A percentile compares a stretch with the other conserved stretches of the same genome.
phyloP scores from a whole-genome alignment of 208 protist species.

The Trypanosoma theileri region DNA sequence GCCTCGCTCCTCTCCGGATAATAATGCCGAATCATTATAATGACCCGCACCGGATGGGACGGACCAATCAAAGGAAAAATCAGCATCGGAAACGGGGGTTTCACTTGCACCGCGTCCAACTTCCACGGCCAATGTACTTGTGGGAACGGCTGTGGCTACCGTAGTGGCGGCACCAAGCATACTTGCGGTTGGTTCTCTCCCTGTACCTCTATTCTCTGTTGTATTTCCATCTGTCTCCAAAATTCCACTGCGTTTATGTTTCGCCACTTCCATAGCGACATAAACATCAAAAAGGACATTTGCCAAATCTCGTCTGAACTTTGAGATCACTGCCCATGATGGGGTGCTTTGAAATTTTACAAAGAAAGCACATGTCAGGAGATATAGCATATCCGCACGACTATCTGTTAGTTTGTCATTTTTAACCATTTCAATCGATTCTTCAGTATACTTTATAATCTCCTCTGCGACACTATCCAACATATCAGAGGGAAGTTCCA shows the following conservation, averaged over 20 bases:
- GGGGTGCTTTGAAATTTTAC: slow-evolving; percentile 7
- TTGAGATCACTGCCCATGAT: neutral
- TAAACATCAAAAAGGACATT: slow-evolving; percentile 26
- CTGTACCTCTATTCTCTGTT: neutral
- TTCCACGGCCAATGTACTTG: neutral
- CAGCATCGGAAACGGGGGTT: neutral
- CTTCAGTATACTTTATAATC: slow-evolving; percentile 14
- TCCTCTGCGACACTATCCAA: slow-evolving; percentile 17
- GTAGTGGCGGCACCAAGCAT: neutral
- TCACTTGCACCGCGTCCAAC: neutral
- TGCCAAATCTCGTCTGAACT: slow-evolving; percentile 26
- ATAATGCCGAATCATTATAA: slow-evolving; percentile 3
- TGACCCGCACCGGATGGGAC: neutral
- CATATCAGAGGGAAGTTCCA: slow-evolving; percentile 15
- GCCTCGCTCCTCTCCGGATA: neutral
- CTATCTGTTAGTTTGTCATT: slow-evolving; percentile 15
- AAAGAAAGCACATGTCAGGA: slow-evolving; percentile 19
- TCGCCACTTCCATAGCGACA: slow-evolving; percentile 12
- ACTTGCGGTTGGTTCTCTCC: neutral
- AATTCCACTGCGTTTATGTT: neutral
- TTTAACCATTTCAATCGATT: neutral
- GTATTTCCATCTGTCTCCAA: too few species aligned
- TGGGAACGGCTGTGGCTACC: neutral
- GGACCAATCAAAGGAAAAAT: slow-evolving; percentile 15
- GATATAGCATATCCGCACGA: slow-evolving; percentile 1